phyloP scores from a whole-genome alignment of 441 rosid species.

The Isatis lusitanica region DNA sequence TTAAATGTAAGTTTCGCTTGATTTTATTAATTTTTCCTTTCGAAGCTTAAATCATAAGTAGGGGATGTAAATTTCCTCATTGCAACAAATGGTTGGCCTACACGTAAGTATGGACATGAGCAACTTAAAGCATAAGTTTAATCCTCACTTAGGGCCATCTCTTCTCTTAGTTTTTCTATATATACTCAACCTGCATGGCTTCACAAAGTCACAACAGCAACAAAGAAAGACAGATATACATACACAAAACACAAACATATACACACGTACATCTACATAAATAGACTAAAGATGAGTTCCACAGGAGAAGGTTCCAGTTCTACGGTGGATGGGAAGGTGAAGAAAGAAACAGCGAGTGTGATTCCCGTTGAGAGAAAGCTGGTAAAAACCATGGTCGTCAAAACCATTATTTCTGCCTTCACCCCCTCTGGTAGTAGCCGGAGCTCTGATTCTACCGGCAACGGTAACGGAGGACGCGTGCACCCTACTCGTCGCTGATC shows the following conservation, averaged over 20 bases:
- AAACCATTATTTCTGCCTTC: conserved; percentile 22
- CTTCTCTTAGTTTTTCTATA: background rate
- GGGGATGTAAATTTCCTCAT: background rate
- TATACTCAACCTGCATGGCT: background rate
- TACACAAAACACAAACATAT: background rate
- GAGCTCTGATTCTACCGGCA: background rate
- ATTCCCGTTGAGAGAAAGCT: conserved; percentile 41
- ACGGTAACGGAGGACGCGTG: conserved; percentile 4
- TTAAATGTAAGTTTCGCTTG: background rate
- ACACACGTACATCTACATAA: background rate
- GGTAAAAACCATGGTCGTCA: conserved; percentile 43
- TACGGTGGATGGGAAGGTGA: background rate
- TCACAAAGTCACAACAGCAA: background rate
- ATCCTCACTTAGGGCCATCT: background rate
- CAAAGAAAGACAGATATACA: background rate
- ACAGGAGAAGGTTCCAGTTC: conserved; percentile 8
- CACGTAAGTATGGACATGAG: background rate
- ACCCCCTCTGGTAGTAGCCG: conserved; percentile 6
- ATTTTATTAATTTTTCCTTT: background rate
- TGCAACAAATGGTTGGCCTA: background rate
- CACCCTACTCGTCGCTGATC: conserved; percentile 11
- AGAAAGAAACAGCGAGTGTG: conserved; percentile 35
- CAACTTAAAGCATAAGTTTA: conserved; percentile 14
- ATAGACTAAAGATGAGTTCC: conserved; percentile 18
- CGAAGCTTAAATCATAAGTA: background rate